Percentiles rank a stretch among this genome's conserved stretches.
These are phyloP conservation scores for Sequoia sempervirens DNA, from an alignment of 75 land plant species.

Conservation along the genomic window DNA sequence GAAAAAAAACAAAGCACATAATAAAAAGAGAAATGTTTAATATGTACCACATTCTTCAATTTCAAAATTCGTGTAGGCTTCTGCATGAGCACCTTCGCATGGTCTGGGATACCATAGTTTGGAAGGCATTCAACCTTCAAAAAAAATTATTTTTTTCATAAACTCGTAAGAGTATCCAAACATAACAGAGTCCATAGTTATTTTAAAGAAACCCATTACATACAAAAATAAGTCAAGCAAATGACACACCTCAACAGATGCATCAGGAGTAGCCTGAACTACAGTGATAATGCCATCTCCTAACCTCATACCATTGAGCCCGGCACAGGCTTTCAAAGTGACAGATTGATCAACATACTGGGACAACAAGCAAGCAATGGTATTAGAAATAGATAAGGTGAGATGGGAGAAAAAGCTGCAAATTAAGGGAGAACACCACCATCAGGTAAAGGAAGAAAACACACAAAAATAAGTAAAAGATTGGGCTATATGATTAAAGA, in stretches of 20 bases:
- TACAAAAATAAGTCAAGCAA: not conserved
- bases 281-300: slow-evolving; percentile 69
- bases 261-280: slow-evolving; percentile 64
- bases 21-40: not conserved
- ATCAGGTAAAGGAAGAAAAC: not conserved
- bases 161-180: not conserved
- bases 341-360: slow-evolving; percentile 83
- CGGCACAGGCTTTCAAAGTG: slow-evolving; percentile 83
- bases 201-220: not conserved
- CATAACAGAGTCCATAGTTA: not conserved
- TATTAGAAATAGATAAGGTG: not conserved
- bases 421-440: not conserved
- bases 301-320: slow-evolving; percentile 86
- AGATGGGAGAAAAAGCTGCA: not conserved
- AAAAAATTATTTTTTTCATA: too few relatives aligned
- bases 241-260: slow-evolving; percentile 32
- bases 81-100: slow-evolving; percentile 66
- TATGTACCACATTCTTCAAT: slow-evolving; percentile 77
- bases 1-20: not conserved
- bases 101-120: slow-evolving; percentile 70
- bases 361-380: slow-evolving; percentile 8
- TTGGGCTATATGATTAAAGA: not conserved
- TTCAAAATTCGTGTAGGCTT: slow-evolving; percentile 66
- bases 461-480: not conserved
- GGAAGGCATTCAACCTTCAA: slow-evolving; percentile 39